A percentile compares a stretch with the other conserved stretches of the same genome.
Conservation (phyloP, 805 yeast species). For the Babjeviella inositovora region DNA sequence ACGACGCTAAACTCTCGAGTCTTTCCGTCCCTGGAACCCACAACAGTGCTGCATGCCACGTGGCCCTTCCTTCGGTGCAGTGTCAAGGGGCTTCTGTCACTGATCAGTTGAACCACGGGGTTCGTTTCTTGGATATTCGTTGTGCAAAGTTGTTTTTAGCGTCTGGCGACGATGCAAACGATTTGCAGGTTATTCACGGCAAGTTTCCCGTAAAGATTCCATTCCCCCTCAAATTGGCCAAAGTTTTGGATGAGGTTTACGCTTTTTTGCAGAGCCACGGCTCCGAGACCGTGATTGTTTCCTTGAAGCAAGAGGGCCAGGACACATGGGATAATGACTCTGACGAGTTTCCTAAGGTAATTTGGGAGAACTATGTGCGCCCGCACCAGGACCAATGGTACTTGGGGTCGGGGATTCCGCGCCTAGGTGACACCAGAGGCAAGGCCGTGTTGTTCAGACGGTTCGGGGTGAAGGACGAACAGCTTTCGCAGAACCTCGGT, state of each 20-base stretch:
- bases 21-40: conserved; percentile 77
- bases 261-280: conserved; percentile 31
- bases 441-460: conserved; percentile 53
- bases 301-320: conserved; percentile 62
- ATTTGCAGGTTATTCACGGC: conserved; percentile 58
- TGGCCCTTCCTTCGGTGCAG: conserved; percentile 60
- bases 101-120: conserved; percentile 55
- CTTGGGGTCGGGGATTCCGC: conserved; percentile 38
- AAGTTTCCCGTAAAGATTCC: conserved; percentile 57
- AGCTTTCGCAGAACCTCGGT: conserved; percentile 30
- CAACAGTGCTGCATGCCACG: conserved; percentile 59
- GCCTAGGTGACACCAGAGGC: conserved; percentile 47
- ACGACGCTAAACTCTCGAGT: conserved; percentile 30
- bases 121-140: conserved; percentile 60
- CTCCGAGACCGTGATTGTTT: conserved; percentile 48
- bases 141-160: conserved; percentile 41
- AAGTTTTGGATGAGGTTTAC: conserved; percentile 42
- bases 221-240: conserved; percentile 32
- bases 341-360: conserved; percentile 48
- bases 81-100: conserved; percentile 51
- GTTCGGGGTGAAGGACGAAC: conserved; percentile 42
- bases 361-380: conserved; percentile 40
- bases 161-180: conserved; percentile 24
- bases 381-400: conserved; percentile 41
- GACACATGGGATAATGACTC: conserved; percentile 44